These are phyloP conservation scores for Penicillium janthinellum DNA, from an alignment of 2,329 filamentous ascomycete species.

Conservation along the genomic window DNA sequence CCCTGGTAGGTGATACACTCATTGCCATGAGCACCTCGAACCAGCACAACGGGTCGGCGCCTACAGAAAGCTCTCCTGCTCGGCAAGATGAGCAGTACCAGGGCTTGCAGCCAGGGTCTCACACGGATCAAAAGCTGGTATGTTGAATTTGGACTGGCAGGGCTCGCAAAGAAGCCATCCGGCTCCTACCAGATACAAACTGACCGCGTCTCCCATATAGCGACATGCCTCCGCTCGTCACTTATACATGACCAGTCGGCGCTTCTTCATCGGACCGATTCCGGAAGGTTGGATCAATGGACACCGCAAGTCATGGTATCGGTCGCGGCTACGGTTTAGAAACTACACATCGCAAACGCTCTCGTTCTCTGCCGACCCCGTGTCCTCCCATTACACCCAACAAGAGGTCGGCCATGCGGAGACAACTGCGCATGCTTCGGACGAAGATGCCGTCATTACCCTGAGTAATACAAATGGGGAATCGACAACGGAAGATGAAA, in stretches of 20 bases:
- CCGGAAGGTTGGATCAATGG: slow-evolving; percentile 66
- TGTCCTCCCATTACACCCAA: slow-evolving; percentile 44
- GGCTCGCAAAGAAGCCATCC: neutral
- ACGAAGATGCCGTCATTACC: slow-evolving; percentile 20
- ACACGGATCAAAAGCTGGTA: slow-evolving; percentile 58
- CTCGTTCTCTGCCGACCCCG: slow-evolving; percentile 55
- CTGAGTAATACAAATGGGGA: slow-evolving; percentile 22
- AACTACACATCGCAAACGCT: slow-evolving; percentile 52
- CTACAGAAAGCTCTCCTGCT: slow-evolving; percentile 20
- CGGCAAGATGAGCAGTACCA: slow-evolving; percentile 30
- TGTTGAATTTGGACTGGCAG: slow-evolving; percentile 9
- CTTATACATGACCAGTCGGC: slow-evolving; percentile 61
- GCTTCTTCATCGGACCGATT: slow-evolving; percentile 67
- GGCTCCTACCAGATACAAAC: neutral
- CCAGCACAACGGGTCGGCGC: slow-evolving; percentile 21
- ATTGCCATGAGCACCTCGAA: slow-evolving; percentile 33
- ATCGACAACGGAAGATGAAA: slow-evolving; percentile 12
- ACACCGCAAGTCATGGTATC: slow-evolving; percentile 66
- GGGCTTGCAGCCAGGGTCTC: slow-evolving; percentile 52
- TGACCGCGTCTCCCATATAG: slow-evolving; percentile 32
- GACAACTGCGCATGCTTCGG: slow-evolving; percentile 11
- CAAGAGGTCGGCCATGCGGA: slow-evolving; percentile 37
- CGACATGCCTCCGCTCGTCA: slow-evolving; percentile 64
- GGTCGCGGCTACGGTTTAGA: slow-evolving; percentile 44
- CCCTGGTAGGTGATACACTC: slow-evolving; percentile 9